Base-by-base conservation (phyloP, 495 filamentous ascomycete genomes). In the Usnea hakonensis region DNA sequence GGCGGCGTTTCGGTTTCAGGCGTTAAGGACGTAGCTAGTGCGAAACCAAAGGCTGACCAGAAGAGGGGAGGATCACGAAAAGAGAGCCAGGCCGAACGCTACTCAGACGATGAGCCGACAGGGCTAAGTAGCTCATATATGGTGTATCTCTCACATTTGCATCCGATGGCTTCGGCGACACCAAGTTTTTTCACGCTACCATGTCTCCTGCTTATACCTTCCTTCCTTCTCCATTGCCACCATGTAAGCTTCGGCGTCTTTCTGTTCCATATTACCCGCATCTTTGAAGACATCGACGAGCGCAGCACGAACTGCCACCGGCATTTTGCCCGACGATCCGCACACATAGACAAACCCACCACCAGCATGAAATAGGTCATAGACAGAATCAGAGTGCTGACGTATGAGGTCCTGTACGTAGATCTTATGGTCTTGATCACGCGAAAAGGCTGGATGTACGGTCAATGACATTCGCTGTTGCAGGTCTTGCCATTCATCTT, bases 331-430 rank as follows among this genome's bases (percentile, higher is more conserved):
- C 0, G 85, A 85, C 32, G 84, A 91, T 8, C 94, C 94, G 72
- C 94, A 97, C 14, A 98, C 80, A 72, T 84, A 90, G 4, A 91
- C 77, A 4, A 83, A 76, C 0, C 84, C 89, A 1, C 71, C 61
- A 32, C 74, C 60, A 35, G 77, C 72, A 56, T 79, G 71, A 14
- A 97, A 69, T 35, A 85, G 69, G 5, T 79, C 68, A 67, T 81
- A 87, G 6, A 97, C 79, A 33, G 79, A 65, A 11, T 62, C 44
- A 0, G 78, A 80, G 21, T 90, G 74, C 67, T 85, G 74, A 0
- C 85, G 81, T 52, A 99, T 83, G 5, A 86, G 75, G 72, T 96
- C 85, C 69, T 99, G 94, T 13, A 99, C 93, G 68, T 99, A 99
- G 33, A 88, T 71, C 73, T 96, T 96, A 63, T 84, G 77, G 36